phyloP scores from a whole-genome alignment of 2,329 filamentous ascomycete species.

The Aspergillus pseudotamarii region DNA sequence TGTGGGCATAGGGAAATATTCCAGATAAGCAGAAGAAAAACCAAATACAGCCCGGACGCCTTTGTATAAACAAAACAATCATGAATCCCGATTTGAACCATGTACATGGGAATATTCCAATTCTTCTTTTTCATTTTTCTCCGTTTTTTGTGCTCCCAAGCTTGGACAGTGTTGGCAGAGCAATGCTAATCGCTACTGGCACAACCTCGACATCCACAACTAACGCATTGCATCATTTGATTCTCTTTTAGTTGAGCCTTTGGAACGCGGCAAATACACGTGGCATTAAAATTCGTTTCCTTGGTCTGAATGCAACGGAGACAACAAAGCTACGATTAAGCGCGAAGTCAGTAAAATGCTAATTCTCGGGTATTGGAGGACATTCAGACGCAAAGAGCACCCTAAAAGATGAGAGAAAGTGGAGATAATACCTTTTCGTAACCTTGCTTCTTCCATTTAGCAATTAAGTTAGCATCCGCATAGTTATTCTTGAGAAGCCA shows the following conservation, averaged over 20 bases:
- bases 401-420: neutral
- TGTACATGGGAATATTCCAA: neutral
- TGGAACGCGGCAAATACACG: conserved; percentile 94
- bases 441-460: conserved; percentile 99
- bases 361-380: neutral
- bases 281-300: conserved; percentile 98
- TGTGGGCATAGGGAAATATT: neutral
- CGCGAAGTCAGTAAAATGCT: neutral
- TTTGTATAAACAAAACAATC: neutral
- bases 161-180: neutral
- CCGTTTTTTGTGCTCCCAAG: neutral
- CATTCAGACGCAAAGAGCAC: neutral
- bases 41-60: neutral
- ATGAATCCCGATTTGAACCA: neutral
- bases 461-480: conserved; percentile 91
- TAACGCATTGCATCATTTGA: conserved; percentile 89
- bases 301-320: conserved; percentile 98
- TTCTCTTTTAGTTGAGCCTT: conserved; percentile 86
- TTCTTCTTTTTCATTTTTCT: neutral
- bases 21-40: neutral
- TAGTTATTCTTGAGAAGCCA: conserved; percentile 97
- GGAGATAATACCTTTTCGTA: conserved; percentile 78
- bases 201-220: conserved; percentile 90
- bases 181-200: conserved; percentile 72
- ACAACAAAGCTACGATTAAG: conserved; percentile 73